phyloP scores from a whole-genome alignment of 257 asterid species.

The Solanum corneliomulleri region DNA sequence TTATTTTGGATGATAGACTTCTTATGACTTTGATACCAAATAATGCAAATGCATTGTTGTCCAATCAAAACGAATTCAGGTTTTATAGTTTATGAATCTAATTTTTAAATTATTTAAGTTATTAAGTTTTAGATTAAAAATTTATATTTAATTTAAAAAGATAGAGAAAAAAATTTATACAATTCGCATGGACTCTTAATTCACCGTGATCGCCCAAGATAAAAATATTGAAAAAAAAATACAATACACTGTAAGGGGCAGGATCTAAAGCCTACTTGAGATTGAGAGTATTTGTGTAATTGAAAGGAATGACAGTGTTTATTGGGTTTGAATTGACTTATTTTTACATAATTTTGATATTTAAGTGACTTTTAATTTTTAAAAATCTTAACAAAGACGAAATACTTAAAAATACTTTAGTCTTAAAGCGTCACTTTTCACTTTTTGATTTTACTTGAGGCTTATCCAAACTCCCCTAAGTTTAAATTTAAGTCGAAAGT shows the following conservation, averaged over 20 bases:
- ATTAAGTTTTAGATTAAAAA: no score
- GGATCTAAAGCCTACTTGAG: not conserved
- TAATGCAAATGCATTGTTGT: not conserved
- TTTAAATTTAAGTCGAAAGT: not conserved
- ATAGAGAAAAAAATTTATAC: not conserved
- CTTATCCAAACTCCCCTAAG: no score
- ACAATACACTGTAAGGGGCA: not conserved
- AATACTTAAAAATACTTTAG: no score
- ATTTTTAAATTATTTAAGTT: not conserved
- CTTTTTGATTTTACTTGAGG: no score
- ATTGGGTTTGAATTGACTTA: no score
- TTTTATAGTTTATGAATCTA: not conserved
- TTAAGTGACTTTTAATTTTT: no score
- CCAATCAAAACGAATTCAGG: accelerated
- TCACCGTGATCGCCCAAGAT: not conserved
- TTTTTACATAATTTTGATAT: no score
- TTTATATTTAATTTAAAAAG: no score
- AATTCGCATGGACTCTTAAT: not conserved
- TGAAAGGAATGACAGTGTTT: no score
- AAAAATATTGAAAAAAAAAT: no score
- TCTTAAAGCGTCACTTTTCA: no score
- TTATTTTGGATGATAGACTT: not conserved
- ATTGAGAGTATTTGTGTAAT: not conserved
- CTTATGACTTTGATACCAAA: not conserved
- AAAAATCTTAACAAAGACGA: no score